Evolutionary conservation across 2,329 filamentous ascomycete species (phyloP), one percentile per base, ranked within the genome.

Genomic region (Fusarium anthophilum): DNA sequence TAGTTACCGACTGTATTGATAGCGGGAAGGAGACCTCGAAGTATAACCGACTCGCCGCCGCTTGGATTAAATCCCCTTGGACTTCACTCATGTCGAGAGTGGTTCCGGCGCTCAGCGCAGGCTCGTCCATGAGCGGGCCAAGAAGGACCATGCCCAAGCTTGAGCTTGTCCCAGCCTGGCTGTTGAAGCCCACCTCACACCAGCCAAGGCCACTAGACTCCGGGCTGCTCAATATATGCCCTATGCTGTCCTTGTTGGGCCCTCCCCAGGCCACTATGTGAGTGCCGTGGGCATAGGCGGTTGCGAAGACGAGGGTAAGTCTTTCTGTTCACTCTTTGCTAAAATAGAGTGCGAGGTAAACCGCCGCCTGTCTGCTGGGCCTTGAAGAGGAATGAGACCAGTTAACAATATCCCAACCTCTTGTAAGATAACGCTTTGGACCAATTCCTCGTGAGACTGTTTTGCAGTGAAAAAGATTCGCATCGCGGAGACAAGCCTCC

Each of bases 201-300:
- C n/a, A 44, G 6, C 15, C n/a, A 26, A 26, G n/a, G 8, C 43
- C n/a, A 18, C 24, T 1, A 26, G 15, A 44, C 10, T 44, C 10
- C 4, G 10, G 15, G 4, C n/a, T 2, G 43, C 43, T 44, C n/a
- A 44, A 26, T 44, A 44, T 26, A 8, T 18, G 15, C 0, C 43
- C 15, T 5, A 44, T 2, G 4, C 43, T 44, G 15, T 44, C n/a
- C n/a, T 26, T 8, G 15, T 17, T 44, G 43, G 41, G 12, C 41
- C 15, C 43, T 26, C 4, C n/a, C 15, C 4, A 3, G n/a, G 6
- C 43, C 10, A 13, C n/a, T 8, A 8, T 1, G 2, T 44, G n/a
- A 44, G 4, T 44, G 4, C 4, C 17, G 1, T 13, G 8, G 17
- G 43, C 43, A 1, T 1, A 45, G 15, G 24, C 10, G 17, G 24